phyloP scores from a whole-genome alignment of 2,329 filamentous ascomycete species.

The Penicillium sp. region DNA sequence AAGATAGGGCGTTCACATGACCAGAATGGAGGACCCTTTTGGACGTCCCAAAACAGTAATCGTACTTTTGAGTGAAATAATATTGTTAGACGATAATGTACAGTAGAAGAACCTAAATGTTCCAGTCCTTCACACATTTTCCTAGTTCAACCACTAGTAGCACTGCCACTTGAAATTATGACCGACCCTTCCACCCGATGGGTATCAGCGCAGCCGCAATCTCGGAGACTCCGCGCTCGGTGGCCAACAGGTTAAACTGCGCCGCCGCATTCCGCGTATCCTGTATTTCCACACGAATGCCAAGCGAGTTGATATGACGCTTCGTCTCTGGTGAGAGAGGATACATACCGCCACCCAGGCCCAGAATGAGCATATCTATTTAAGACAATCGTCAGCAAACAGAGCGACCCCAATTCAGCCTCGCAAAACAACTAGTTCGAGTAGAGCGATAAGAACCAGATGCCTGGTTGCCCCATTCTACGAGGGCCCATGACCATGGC shows the following conservation, averaged over 20 bases:
- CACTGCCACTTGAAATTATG: constrained; percentile 1
- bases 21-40: not conserved
- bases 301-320: constrained; percentile 71
- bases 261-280: constrained; percentile 93
- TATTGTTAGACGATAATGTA: constrained; percentile 2
- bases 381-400: constrained; percentile 11
- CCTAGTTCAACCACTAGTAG: not conserved
- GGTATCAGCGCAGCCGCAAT: constrained; percentile 88
- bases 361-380: constrained; percentile 84
- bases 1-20: constrained; percentile 20
- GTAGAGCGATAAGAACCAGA: constrained; percentile 13
- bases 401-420: not conserved
- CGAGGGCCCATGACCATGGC: constrained; percentile 7
- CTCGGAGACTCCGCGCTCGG: constrained; percentile 81
- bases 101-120: not conserved
- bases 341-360: constrained; percentile 74
- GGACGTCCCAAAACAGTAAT: constrained; percentile 1
- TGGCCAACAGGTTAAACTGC: constrained; percentile 94
- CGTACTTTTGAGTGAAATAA: not conserved
- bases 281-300: constrained; percentile 82
- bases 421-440: constrained; percentile 16
- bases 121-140: not conserved
- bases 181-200: constrained; percentile 70
- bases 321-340: constrained; percentile 77
- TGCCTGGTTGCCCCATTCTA: not conserved